These are phyloP conservation scores for Venturia carpophila DNA, from an alignment of 2,329 filamentous ascomycete species.

Conservation along the genomic window DNA sequence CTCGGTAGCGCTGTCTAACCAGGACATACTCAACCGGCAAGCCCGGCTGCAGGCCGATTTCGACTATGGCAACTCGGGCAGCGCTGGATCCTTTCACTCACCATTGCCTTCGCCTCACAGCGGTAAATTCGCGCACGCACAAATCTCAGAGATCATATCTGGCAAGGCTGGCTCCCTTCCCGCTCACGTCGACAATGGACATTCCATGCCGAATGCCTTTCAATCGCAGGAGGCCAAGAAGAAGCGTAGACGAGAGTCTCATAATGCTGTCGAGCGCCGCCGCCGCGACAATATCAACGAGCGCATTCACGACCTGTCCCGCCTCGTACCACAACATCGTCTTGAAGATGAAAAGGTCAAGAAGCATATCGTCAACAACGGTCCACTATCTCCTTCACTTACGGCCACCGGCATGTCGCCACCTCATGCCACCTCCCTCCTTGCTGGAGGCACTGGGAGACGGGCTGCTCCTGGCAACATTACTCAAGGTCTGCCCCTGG, in stretches of 20 bases:
- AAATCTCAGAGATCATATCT: slow-evolving; percentile 79
- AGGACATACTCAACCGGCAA: slow-evolving; percentile 76
- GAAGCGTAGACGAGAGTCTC: slow-evolving; percentile 82
- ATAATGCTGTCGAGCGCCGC: slow-evolving; percentile 91
- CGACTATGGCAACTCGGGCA: slow-evolving; percentile 82
- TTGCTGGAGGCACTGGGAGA: slow-evolving; percentile 76
- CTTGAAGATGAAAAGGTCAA: slow-evolving; percentile 95
- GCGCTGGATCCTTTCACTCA: slow-evolving; percentile 79
- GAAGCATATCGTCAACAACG: slow-evolving; percentile 89
- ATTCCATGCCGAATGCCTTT: slow-evolving; percentile 41
- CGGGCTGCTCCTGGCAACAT: slow-evolving; percentile 80
- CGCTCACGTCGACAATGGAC: slow-evolving; percentile 63
- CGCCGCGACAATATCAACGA: slow-evolving; percentile 98
- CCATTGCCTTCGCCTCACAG: slow-evolving; percentile 78
- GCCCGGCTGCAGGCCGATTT: slow-evolving; percentile 57
- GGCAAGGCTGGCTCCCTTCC: slow-evolving; percentile 85
- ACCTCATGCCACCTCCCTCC: slow-evolving; percentile 75
- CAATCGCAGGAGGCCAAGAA: slow-evolving; percentile 91
- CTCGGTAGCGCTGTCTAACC: slow-evolving; percentile 62
- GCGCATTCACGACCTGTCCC: slow-evolving; percentile 91
- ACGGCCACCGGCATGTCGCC: slow-evolving; percentile 59
- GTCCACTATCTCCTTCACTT: slow-evolving; percentile 76
- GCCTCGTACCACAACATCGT: slow-evolving; percentile 82
- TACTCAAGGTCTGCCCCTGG: slow-evolving; percentile 82
- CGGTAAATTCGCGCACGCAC: slow-evolving; percentile 58